Base-by-base conservation (phyloP, 768 basidiomycete species). In the Serendipita sp. region DNA sequence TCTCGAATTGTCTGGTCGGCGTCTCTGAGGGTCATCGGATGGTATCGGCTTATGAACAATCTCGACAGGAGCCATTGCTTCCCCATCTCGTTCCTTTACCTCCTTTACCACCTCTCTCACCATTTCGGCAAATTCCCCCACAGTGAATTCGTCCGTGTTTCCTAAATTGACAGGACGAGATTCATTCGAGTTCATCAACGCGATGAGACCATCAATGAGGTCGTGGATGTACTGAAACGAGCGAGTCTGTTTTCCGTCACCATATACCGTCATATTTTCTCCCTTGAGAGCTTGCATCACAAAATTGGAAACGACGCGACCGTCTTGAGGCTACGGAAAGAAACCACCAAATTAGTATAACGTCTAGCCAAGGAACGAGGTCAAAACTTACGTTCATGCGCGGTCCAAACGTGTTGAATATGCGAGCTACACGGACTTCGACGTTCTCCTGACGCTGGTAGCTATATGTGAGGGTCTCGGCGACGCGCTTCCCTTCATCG, bases 171-270 rank as follows among this genome's bases (percentile, higher is more conserved):
- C 90, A 1, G 96, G 96, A 34, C 90, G 86, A 61, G 88, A 80
- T 75, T 96, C 92, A 70, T 82, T 75, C 17, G 92, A 92, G 78
- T 94, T 96, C 96, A 99, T 99, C 67, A 94, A 79, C 22, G 84
- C 82, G 71, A 93, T 93, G 62, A 93, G 75, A 44, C 95, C 96
- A 71, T 97, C 93, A 70, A 95, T 79, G 66, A 99, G 83, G 73
- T 99, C 96, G 77, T 99, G 96, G 64, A 99, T 85, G 75, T 95
- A 99, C 75, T 95, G 93, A 83, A 95, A 93, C 13, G 93, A 95
- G 64, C 92, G 88, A 22, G 92, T 94, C 76, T 95, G 92, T 45
- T 75, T 82, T 67, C 92, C 92, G 71, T 97, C 92, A 60, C 93
- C 91, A 71, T 94, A 95, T 48, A 97, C 91, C 51, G 94, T 97